Base-by-base conservation (phyloP, 331 rosid species). In the Rhamnella rubrinervis region DNA sequence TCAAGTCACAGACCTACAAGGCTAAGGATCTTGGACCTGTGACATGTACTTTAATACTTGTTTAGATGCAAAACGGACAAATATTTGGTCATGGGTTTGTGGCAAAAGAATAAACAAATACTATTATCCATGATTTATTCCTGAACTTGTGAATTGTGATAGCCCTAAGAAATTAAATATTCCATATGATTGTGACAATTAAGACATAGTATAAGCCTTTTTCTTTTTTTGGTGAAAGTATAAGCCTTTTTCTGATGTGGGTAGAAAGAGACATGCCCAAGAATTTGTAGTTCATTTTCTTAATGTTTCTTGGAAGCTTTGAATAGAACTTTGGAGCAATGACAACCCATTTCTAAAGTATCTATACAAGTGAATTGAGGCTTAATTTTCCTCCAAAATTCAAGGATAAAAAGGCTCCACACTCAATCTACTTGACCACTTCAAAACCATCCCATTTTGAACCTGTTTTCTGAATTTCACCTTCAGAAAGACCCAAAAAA, bases 321-420 rank as follows among this genome's bases (percentile, higher is more conserved):
- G 78, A 70, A 81, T 18, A 71, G 50, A 65, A 60, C 38, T 75
- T 75, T 75, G 78, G 61, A 63, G 14, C 68, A 68, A 67, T 63
- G 64, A 1, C 15, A 55, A 67, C 49, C 75, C 49, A 39, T 20
- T 17, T 51, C 39, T 66, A 38, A 31, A 31, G 5, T 31, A 28
- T 38, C 44, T 47, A 74, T 47, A 47, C 46, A 61, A 8, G 25
- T 8, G 8, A 13, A 31, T 20, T 17, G 19, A 59, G 25, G 19
- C 66, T 14, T 41, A 50, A 49, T 28, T 41, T 59, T 28, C 46
- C 59, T 72, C 53, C 58, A 78, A 67, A 31, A 3, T 31, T 81
- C 66, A 50, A 64, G 73, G 75, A 64, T 70, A 50, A 82, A 46
- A 70, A 71, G 40, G 19, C 69, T 64, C 28, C 1, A 6, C 51